Conservation (phyloP, 495 filamentous ascomycete genomes). For the Penicillium macrosclerotiorum region DNA sequence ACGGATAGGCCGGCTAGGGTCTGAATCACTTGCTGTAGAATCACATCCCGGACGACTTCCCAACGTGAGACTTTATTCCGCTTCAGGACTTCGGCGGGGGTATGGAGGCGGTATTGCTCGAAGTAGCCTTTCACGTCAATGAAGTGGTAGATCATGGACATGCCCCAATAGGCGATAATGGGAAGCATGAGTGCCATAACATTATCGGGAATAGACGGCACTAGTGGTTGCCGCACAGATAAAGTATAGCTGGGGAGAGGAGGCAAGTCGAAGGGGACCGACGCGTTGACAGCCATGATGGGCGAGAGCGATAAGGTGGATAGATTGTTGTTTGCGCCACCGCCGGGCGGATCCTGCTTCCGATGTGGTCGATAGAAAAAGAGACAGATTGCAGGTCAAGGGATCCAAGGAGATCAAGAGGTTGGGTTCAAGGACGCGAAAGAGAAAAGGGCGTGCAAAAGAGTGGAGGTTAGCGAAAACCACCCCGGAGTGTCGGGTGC, state of each 20-base stretch:
- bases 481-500: too few relatives aligned
- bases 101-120: constrained; percentile 86
- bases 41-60: constrained; percentile 82
- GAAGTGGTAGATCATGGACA: constrained; percentile 84
- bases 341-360: not conserved
- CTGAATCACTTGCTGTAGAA: constrained; percentile 88
- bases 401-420: not conserved
- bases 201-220: constrained; percentile 78
- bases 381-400: not conserved
- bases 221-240: constrained; percentile 61
- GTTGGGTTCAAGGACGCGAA: constrained; percentile 5
- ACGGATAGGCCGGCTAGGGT: constrained; percentile 62
- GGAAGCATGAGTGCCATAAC: constrained; percentile 70
- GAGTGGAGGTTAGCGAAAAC: too few relatives aligned
- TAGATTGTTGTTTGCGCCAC: too few relatives aligned
- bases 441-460: too few relatives aligned
- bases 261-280: constrained; percentile 56
- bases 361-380: not conserved
- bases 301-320: constrained; percentile 1
- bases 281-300: constrained; percentile 42
- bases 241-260: constrained; percentile 75
- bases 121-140: constrained; percentile 81
- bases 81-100: constrained; percentile 80
- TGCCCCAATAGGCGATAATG: constrained; percentile 82
- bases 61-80: constrained; percentile 80